phyloP scores from a whole-genome alignment of 305 asterid species.

The Fraxinus platypoda region DNA sequence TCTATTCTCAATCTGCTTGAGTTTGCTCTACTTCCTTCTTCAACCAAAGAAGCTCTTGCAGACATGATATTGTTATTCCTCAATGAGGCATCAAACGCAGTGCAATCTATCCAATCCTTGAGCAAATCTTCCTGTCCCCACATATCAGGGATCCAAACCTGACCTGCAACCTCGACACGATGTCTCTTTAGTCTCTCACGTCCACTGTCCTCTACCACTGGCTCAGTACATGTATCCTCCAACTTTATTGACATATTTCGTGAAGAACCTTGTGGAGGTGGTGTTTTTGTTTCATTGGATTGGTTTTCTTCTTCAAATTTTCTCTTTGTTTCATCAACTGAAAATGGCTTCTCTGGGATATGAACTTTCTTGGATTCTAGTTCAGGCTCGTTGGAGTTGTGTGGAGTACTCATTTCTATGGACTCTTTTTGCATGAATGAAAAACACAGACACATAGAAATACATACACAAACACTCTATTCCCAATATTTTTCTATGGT shows the following conservation, averaged over 20 bases:
- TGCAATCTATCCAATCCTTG: slow-evolving; percentile 63
- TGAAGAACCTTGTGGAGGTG: background rate
- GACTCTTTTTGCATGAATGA: slow-evolving; percentile 17
- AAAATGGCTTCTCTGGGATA: background rate
- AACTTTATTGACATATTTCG: background rate
- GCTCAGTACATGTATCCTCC: background rate
- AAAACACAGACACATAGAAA: background rate
- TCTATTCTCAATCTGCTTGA: slow-evolving; percentile 29
- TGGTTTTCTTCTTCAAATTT: background rate
- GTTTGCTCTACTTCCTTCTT: slow-evolving; percentile 40
- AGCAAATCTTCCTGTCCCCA: slow-evolving; percentile 68
- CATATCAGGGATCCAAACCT: slow-evolving; percentile 63
- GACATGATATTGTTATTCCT: slow-evolving; percentile 40
- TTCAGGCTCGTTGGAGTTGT: background rate
- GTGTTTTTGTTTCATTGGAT: background rate
- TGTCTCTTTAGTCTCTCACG: slow-evolving; percentile 64
- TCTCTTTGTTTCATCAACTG: background rate
- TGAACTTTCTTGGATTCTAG: background rate
- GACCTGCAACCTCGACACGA: slow-evolving; percentile 60
- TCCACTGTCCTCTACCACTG: slow-evolving; percentile 29
- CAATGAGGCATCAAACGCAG: slow-evolving; percentile 46
- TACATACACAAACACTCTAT: background rate
- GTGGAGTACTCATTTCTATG: slow-evolving; percentile 22
- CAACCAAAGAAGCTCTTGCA: slow-evolving; percentile 55
- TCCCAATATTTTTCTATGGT: background rate